Conservation (phyloP, 1,139 yeast species). For the Yamadazyma diospyri region DNA sequence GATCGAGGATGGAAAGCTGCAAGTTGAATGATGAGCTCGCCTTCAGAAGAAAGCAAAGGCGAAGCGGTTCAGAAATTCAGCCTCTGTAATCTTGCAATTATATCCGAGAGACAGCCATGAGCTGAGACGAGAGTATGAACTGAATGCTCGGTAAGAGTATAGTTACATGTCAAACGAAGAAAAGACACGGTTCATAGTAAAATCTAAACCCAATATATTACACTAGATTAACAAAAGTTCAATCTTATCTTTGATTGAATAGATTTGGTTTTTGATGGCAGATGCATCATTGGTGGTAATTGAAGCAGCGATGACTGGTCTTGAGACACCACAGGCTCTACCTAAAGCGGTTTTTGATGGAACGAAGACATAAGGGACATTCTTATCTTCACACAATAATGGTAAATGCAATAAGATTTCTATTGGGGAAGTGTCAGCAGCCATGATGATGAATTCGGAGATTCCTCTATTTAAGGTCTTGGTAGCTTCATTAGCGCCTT, state of each 20-base stretch:
- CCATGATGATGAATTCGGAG: constrained; percentile 98
- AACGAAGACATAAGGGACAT: constrained; percentile 97
- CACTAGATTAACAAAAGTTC: constrained; percentile 89
- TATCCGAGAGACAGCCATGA: too few species aligned
- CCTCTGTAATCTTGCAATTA: too few species aligned
- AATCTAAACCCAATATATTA: constrained; percentile 1
- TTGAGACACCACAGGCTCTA: constrained; percentile 99
- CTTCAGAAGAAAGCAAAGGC: too few species aligned
- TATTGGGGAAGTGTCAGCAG: constrained; percentile 99
- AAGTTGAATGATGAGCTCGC: background rate
- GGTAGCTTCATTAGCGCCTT: constrained; percentile 99
- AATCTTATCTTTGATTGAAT: constrained; percentile 97
- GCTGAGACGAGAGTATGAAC: too few species aligned
- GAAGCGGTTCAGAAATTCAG: too few species aligned
- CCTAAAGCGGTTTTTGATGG: constrained; percentile 99
- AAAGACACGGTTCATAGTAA: too few species aligned
- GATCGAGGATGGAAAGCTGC: constrained; percentile 4
- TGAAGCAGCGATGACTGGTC: constrained; percentile 98
- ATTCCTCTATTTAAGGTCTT: constrained; percentile 99
- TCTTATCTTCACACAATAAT: constrained; percentile 96
- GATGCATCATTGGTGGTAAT: constrained; percentile 98
- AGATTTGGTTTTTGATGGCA: constrained; percentile 94
- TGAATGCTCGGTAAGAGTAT: too few species aligned
- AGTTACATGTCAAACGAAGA: too few species aligned
- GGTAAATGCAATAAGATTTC: constrained; percentile 98